These are phyloP conservation scores for Middelhovenomyces tepae DNA, from an alignment of 805 yeast species.

Conservation along the genomic window DNA sequence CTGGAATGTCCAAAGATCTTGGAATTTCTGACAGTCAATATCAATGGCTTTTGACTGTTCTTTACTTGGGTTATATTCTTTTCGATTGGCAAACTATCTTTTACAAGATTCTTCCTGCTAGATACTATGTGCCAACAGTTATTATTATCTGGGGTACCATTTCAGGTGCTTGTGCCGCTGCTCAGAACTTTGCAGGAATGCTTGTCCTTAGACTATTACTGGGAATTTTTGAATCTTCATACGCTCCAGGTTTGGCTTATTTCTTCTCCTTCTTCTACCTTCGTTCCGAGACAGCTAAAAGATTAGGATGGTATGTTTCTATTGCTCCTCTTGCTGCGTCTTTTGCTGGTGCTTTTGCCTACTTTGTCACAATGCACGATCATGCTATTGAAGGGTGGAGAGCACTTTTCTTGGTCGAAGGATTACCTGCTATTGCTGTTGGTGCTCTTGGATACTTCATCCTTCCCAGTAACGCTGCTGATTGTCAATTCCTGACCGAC, in stretches of 20 bases:
- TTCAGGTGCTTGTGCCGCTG: slow-evolving; percentile 37
- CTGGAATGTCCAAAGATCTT: slow-evolving; percentile 39
- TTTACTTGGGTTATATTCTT: slow-evolving; percentile 41
- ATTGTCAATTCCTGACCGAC: slow-evolving; percentile 41
- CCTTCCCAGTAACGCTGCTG: slow-evolving; percentile 30
- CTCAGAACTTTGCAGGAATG: slow-evolving; percentile 36
- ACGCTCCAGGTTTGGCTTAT: slow-evolving; percentile 41
- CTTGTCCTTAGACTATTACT: slow-evolving; percentile 39
- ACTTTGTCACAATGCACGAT: slow-evolving; percentile 40
- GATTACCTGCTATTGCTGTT: slow-evolving; percentile 33
- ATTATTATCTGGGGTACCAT: slow-evolving; percentile 42
- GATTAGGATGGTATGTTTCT: slow-evolving; percentile 41
- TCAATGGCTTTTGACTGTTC: slow-evolving; percentile 37
- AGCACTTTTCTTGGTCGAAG: slow-evolving; percentile 39
- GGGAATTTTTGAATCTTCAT: slow-evolving; percentile 44
- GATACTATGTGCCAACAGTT: slow-evolving; percentile 33
- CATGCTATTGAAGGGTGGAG: slow-evolving; percentile 39
- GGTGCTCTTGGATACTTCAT: slow-evolving; percentile 24
- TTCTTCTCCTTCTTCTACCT: slow-evolving; percentile 40
- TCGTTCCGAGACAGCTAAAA: slow-evolving; percentile 38
- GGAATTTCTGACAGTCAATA: slow-evolving; percentile 35
- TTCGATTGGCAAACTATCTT: slow-evolving; percentile 41
- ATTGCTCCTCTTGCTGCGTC: slow-evolving; percentile 48
- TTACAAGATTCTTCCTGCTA: slow-evolving; percentile 36
- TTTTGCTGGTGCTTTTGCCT: slow-evolving; percentile 48